Conservation (phyloP, 2,329 filamentous ascomycete genomes). For the Neonectria magnoliae region DNA sequence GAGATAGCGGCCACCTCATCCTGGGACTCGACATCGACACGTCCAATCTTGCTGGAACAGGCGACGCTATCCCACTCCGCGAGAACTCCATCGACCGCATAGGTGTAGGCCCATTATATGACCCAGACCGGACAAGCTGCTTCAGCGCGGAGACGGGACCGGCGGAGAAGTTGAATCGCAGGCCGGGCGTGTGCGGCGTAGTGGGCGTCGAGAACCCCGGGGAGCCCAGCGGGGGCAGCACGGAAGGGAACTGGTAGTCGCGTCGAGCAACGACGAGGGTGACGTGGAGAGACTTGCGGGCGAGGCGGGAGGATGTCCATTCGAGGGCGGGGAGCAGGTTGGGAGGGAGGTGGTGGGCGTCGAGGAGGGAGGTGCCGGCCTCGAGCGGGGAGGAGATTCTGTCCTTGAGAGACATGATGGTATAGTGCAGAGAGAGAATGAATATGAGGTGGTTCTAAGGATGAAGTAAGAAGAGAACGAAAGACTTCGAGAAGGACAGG, state of each 20-base stretch:
- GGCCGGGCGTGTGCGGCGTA: constrained; percentile 46
- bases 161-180: constrained; percentile 46
- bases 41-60: constrained; percentile 44
- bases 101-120: constrained; percentile 32
- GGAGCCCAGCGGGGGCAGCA: constrained; percentile 36
- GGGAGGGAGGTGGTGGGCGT: constrained; percentile 66
- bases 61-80: constrained; percentile 44
- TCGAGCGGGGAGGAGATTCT: constrained; percentile 71
- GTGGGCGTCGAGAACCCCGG: constrained; percentile 37
- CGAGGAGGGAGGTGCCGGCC: constrained; percentile 68
- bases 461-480: constrained; percentile 14
- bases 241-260: constrained; percentile 64
- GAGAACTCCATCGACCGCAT: constrained; percentile 38
- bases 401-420: constrained; percentile 60
- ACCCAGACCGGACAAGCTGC: constrained; percentile 44
- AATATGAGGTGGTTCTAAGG: not conserved
- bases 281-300: constrained; percentile 64
- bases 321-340: constrained; percentile 65
- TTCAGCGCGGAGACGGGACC: constrained; percentile 48
- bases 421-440: not conserved
- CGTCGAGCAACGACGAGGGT: constrained; percentile 67
- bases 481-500: not conserved
- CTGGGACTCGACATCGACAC: constrained; percentile 42
- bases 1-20: constrained; percentile 48
- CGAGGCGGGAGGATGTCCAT: constrained; percentile 65